Evolutionary conservation across 179 eudicot genomes (phyloP).

Genomic region (Spinacia oleracea): DNA sequence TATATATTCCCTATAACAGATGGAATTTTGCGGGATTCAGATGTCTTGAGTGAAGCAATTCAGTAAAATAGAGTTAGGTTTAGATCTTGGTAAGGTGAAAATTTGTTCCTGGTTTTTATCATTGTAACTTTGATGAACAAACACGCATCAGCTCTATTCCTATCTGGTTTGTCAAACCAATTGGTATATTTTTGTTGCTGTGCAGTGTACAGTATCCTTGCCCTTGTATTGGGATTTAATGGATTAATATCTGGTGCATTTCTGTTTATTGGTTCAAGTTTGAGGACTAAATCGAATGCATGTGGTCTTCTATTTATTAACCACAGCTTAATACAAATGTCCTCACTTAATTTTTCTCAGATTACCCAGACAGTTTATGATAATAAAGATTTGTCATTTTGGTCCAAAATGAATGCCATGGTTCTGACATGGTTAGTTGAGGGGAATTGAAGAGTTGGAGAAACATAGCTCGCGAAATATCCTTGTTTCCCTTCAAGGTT

Average conservation of each 20-base stretch:
- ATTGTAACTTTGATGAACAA: background rate
- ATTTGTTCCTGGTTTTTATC: constrained; percentile 16
- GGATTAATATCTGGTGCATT: too few relatives aligned
- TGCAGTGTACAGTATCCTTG: background rate
- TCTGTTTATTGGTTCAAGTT: background rate
- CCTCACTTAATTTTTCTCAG: too few relatives aligned
- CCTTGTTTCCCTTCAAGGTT: too few relatives aligned
- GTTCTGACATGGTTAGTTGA: too few relatives aligned
- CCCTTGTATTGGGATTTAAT: too few relatives aligned
- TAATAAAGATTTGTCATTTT: too few relatives aligned
- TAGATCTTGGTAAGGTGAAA: background rate
- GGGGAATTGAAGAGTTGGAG: too few relatives aligned
- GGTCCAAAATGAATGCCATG: background rate
- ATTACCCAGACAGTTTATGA: too few relatives aligned
- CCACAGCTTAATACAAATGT: too few relatives aligned
- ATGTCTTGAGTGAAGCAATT: background rate
- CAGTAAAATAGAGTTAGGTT: background rate
- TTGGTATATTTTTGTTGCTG: constrained; percentile 3
- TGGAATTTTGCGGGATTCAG: background rate
- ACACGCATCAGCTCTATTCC: background rate
- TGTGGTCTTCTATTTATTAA: background rate
- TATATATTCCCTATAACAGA: constrained; percentile 19
- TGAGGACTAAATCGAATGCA: background rate
- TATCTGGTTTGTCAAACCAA: background rate
- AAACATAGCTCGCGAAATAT: too few relatives aligned